These are phyloP conservation scores for Ambrosia hybrid DNA, from an alignment of 140 eudicot genomes.

Conservation along the genomic window DNA sequence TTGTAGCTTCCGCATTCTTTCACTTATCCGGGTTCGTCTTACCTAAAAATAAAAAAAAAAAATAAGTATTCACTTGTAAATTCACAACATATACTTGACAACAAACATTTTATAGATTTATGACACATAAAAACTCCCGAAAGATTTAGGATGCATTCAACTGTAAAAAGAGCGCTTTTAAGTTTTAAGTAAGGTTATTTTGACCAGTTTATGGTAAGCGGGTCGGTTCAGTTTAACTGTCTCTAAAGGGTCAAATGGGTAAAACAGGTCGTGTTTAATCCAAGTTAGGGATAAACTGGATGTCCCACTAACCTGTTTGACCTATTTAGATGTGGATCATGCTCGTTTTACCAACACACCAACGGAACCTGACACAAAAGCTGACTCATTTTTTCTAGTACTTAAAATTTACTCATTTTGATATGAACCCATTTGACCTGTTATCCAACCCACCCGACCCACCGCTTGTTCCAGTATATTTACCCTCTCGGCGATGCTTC, in stretches of 20 bases:
- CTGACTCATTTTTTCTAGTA: neutral
- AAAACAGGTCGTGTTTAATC: too few relatives aligned
- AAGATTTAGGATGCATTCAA: neutral
- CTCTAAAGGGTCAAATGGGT: too few relatives aligned
- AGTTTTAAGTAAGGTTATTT: too few relatives aligned
- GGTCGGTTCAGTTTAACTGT: too few relatives aligned
- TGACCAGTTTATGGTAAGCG: too few relatives aligned
- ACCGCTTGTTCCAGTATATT: constrained; percentile 1
- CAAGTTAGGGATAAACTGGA: neutral
- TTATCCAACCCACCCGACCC: neutral
- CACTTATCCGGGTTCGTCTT: constrained; percentile 83
- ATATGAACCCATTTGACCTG: neutral
- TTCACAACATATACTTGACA: neutral
- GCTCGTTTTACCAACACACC: neutral
- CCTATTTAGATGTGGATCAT: neutral
- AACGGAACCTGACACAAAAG: neutral
- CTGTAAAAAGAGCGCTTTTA: too few relatives aligned
- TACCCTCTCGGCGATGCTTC: constrained; percentile 85
- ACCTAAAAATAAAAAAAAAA: constrained; percentile 41
- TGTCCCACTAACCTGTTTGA: neutral
- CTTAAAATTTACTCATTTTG: neutral
- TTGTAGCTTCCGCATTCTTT: constrained; percentile 88
- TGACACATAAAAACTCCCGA: neutral
- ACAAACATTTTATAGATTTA: neutral
- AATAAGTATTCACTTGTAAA: neutral